Percentiles rank a stretch among this genome's conserved stretches.
phyloP scores from a whole-genome alignment of 2,329 filamentous ascomycete species.

The Aspergillus sp. region DNA sequence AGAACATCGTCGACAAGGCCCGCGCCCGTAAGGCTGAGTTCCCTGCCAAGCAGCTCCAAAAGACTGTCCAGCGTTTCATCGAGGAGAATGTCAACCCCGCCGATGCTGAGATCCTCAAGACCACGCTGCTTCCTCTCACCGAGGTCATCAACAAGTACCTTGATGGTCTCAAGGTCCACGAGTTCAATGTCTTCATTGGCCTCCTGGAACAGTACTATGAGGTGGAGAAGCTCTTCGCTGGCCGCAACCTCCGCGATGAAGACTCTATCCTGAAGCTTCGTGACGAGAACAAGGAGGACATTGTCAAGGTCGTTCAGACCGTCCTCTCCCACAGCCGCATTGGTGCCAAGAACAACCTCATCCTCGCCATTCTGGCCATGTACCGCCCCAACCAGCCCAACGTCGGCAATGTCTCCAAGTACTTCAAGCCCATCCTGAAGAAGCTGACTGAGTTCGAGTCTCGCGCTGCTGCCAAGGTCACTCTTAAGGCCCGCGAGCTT shows the following conservation, averaged over 20 bases:
- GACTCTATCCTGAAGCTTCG: slow-evolving; percentile 90
- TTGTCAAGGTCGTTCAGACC: slow-evolving; percentile 78
- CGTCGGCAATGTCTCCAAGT: slow-evolving; percentile 82
- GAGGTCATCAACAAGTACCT: slow-evolving; percentile 77
- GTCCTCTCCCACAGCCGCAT: slow-evolving; percentile 94
- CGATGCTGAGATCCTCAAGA: slow-evolving; percentile 73
- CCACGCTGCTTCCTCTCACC: slow-evolving; percentile 72
- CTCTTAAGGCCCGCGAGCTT: slow-evolving; percentile 93
- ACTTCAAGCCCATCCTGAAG: slow-evolving; percentile 79
- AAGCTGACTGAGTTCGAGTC: slow-evolving; percentile 90
- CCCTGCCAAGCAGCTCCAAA: slow-evolving; percentile 82
- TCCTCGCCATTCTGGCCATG: slow-evolving; percentile 87
- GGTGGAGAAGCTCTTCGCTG: slow-evolving; percentile 85
- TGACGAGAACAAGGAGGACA: slow-evolving; percentile 95
- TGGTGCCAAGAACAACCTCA: slow-evolving; percentile 87
- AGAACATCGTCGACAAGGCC: slow-evolving; percentile 82
- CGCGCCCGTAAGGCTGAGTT: slow-evolving; percentile 80
- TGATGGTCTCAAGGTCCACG: slow-evolving; percentile 87
- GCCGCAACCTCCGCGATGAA: slow-evolving; percentile 82
- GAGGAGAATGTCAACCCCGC: slow-evolving; percentile 76
- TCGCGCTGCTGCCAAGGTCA: slow-evolving; percentile 86
- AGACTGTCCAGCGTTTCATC: slow-evolving; percentile 83
- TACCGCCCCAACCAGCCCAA: slow-evolving; percentile 94
- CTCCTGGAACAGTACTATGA: slow-evolving; percentile 81
- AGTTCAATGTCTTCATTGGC: slow-evolving; percentile 77